phyloP scores from a whole-genome alignment of 768 basidiomycete genomes.

The Leccinum fibrillosum region DNA sequence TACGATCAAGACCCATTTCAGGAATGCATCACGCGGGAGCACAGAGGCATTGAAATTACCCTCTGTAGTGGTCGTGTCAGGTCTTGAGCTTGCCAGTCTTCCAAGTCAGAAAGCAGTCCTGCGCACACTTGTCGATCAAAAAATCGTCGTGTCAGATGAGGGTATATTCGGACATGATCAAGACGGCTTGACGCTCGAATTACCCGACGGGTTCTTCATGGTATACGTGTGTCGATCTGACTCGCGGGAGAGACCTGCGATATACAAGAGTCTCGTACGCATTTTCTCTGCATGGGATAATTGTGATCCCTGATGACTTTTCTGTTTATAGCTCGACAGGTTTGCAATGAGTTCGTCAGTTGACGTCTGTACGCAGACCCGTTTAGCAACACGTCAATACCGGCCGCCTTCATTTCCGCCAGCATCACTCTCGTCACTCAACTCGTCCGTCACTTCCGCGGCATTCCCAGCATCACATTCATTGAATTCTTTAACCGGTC shows the following conservation, averaged over 20 bases:
- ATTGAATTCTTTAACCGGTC: constrained; percentile 20
- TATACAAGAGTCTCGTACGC: constrained; percentile 65
- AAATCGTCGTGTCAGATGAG: constrained; percentile 40
- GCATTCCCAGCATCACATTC: constrained; percentile 17
- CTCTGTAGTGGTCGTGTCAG: constrained; percentile 62
- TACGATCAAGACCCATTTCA: constrained; percentile 5
- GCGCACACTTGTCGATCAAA: constrained; percentile 48
- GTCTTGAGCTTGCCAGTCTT: constrained; percentile 59
- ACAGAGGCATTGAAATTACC: constrained; percentile 39
- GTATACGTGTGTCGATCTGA: constrained; percentile 72
- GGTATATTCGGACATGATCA: constrained; percentile 20
- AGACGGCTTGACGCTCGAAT: constrained; percentile 29
- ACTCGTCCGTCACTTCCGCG: constrained; percentile 28
- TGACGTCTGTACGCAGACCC: constrained; percentile 42
- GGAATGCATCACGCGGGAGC: constrained; percentile 15
- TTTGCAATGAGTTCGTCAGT: constrained; percentile 75
- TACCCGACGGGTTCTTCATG: constrained; percentile 65
- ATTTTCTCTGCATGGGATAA: background rate
- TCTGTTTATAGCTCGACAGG: constrained; percentile 56
- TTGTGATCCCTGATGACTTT: background rate
- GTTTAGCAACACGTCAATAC: constrained; percentile 32
- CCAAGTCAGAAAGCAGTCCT: constrained; percentile 58
- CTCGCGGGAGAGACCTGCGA: constrained; percentile 58
- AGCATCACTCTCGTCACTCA: constrained; percentile 26
- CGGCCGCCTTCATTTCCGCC: constrained; percentile 29